A percentile compares a stretch with the other conserved stretches of the same genome.
Evolutionary conservation across 495 filamentous ascomycete genomes (phyloP).

Genomic region (Bacidia gigantensis): DNA sequence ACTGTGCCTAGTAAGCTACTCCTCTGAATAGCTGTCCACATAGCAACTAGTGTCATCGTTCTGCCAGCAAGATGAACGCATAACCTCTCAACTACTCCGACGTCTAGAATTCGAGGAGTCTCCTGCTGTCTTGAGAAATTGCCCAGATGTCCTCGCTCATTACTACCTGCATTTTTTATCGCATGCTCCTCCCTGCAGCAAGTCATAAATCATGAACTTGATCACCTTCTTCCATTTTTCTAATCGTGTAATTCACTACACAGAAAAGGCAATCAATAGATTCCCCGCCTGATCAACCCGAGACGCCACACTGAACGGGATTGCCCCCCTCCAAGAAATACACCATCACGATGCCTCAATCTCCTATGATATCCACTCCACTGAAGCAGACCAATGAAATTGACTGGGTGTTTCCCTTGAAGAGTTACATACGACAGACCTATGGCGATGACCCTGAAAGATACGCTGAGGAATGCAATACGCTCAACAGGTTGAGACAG

Average conservation of each 20-base stretch:
- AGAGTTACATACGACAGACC: slow-evolving; percentile 80
- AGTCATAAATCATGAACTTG: neutral
- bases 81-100: too few species aligned
- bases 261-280: too few species aligned
- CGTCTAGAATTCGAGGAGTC: too few species aligned
- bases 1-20: too few species aligned
- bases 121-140: too few species aligned
- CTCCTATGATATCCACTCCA: slow-evolving; percentile 85
- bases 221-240: neutral
- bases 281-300: too few species aligned
- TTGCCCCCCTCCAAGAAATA: too few species aligned
- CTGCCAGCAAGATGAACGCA: too few species aligned
- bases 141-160: neutral
- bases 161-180: neutral
- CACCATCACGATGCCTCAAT: slow-evolving; percentile 58
- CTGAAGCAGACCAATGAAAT: slow-evolving; percentile 98
- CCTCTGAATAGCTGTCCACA: too few species aligned
- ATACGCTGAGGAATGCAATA: slow-evolving; percentile 87
- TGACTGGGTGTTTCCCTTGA: slow-evolving; percentile 90
- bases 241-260: neutral
- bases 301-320: too few species aligned
- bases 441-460: slow-evolving; percentile 95
- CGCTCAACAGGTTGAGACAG: slow-evolving; percentile 91
- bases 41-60: too few species aligned
- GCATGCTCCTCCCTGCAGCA: neutral